Evolutionary conservation across 2,329 filamentous ascomycete species (phyloP).

Genomic region (Fusarium redolens): DNA sequence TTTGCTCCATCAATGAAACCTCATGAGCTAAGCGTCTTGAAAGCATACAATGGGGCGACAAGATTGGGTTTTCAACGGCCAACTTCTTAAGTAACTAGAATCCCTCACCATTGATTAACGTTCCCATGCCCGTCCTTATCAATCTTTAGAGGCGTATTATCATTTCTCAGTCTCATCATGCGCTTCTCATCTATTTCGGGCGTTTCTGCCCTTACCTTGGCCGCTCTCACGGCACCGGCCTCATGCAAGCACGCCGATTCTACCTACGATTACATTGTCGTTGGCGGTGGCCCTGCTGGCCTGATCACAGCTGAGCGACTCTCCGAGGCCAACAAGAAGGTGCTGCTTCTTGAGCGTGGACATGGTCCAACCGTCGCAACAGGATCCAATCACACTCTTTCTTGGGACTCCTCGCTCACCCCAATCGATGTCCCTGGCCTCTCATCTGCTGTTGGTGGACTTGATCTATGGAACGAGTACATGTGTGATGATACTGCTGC

Average conservation of each 20-base stretch:
- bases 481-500: conserved; percentile 38
- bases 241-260: not conserved
- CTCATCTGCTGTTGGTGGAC: conserved; percentile 69
- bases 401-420: conserved; percentile 72
- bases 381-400: conserved; percentile 69
- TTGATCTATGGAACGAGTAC: conserved; percentile 68
- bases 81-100: not conserved
- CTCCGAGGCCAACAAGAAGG: conserved; percentile 71
- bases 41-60: not conserved
- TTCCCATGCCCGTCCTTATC: not conserved
- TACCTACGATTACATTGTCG: conserved; percentile 44
- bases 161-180: not conserved
- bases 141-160: not conserved
- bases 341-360: conserved; percentile 71
- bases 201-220: not conserved
- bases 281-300: conserved; percentile 40
- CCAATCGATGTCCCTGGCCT: conserved; percentile 75
- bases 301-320: conserved; percentile 55
- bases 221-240: not conserved
- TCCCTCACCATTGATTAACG: too few relatives aligned
- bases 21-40: too few relatives aligned
- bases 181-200: conserved; percentile 7
- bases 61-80: not conserved
- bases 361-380: conserved; percentile 70
- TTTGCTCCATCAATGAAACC: not conserved